A percentile compares a stretch with the other conserved stretches of the same genome.
Evolutionary conservation across 192 early-diverging fungal genomes (phyloP).

Genomic region (Dispira parvispora): DNA sequence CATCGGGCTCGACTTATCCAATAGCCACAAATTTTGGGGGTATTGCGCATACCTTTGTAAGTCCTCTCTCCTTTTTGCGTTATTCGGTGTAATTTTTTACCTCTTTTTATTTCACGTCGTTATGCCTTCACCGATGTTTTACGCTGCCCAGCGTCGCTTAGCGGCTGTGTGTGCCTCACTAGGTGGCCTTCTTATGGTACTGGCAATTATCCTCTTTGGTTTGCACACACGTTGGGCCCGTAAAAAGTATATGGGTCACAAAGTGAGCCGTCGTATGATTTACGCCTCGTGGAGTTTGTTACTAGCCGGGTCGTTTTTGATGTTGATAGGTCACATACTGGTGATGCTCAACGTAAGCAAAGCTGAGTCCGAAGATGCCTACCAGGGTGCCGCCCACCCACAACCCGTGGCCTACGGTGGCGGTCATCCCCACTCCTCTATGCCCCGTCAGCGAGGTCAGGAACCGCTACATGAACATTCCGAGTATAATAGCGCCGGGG

Average conservation of each 20-base stretch:
- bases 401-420: background rate
- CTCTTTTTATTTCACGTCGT: background rate
- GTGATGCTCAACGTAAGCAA: background rate
- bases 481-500: no score
- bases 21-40: no score
- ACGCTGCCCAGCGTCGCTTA: slow-evolving; percentile 8
- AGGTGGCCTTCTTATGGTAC: background rate
- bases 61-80: no score
- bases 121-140: slow-evolving; percentile 5
- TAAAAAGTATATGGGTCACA: slow-evolving; percentile 4
- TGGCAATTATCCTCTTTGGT: background rate
- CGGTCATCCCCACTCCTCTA: background rate
- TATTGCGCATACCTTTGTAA: no score
- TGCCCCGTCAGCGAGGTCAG: background rate
- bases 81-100: no score
- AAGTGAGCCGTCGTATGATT: background rate
- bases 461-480: background rate
- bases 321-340: background rate
- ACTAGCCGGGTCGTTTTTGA: background rate
- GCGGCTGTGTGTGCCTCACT: background rate
- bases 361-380: slow-evolving; percentile 2
- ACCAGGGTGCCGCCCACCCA: background rate
- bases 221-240: background rate
- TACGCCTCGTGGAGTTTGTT: slow-evolving; percentile 1
- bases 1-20: no score